Evolutionary conservation across 148 eudicot species (phyloP), one percentile per base, ranked within the genome.

Genomic region (Vaccinium macrocarpon): DNA sequence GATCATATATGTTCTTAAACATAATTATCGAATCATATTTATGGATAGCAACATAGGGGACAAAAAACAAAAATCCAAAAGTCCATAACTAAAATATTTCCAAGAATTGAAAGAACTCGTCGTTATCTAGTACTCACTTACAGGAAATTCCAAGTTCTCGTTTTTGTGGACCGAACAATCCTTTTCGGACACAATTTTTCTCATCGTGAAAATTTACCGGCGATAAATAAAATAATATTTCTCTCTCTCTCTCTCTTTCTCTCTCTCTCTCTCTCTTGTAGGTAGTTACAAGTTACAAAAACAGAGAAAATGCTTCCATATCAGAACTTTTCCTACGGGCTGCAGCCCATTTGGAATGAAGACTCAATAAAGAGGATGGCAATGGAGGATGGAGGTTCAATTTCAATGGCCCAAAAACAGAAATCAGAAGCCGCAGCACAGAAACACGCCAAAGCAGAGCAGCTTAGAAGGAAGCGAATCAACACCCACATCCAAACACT

Each of bases 371-470:
- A 72, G 72, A 57, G 1, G 76, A 16, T 8, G 64, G 52, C 2
- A 48, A 59, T 32, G 15, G 76, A 19, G 55, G 42, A 13, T 15
- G 21, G 16, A 84, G 77, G 49, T 29, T 48, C 50, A 29, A 29
- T 38, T 62, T 32, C 61, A 71, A 32, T 21, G 8, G 21, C 35
- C 75, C 21, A 48, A 19, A 85, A 72, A n/a, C 66, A 66, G 11
- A 76, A 81, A 85, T n/a, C 81, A 32, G 32, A 82, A n/a, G 59
- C 25, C 0, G 84, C 85, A 2, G n/a, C 70, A 18, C 82, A 66
- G 82, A 82, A 78, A 27, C 87, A 86, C 32, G 85, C 82, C 71
- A 14, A 29, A 50, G 78, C 78, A 0, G 87, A 86, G 82, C 81
- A 18, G 15, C 14, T 21, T 6, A 84, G 87, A 5, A 46, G 84